Base-by-base conservation (phyloP, 371 early-diverging fungal species). In the Entomophthora muscae region DNA sequence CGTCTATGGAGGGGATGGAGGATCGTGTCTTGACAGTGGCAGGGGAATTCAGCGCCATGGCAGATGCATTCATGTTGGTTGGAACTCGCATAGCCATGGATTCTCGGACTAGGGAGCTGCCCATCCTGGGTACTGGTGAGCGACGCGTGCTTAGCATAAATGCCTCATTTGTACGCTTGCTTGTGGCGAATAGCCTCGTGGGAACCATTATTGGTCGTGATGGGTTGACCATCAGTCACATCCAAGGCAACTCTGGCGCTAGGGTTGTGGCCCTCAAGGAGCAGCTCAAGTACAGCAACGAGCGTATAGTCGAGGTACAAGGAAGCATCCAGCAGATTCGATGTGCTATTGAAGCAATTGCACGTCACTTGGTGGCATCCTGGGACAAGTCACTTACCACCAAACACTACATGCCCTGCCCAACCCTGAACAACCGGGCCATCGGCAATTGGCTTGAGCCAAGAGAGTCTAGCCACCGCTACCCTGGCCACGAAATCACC, bases 161-260 rank as follows among this genome's bases (percentile, higher is more conserved):
- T 17, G 42, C 42, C 10, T 67, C 78, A 13, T 72, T 80, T n/a
- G 73, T 90, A 62, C 89, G 90, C 57, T 71, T 90, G 51, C 75
- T 90, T 66, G 82, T 90, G 66, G 83, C 89, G 53, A 88, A 90
- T 69, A 83, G 83, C 67, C 72, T 88, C 61, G 87, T 90, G 86
- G 91, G 91, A 32, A 83, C 88, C 22, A 81, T 90, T 62, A 90
- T 90, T 70, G 91, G 90, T 56, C 85, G 87, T 57, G 85, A 86
- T 71, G 91, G 91, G 32, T 71, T 81, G 64, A 86, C 86, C 74
- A 89, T 90, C 69, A 88, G 88, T 75, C 82, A 85, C 65, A 88
- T 90, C 64, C 90, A 89, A 74, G 89, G 90, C 66, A 70, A 75
- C 13, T 84, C 87, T 22, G 84, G 86, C 60, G 85, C 83, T 28